These are phyloP conservation scores for Leccinum obscurum DNA, from an alignment of 768 basidiomycete species.

Conservation along the genomic window DNA sequence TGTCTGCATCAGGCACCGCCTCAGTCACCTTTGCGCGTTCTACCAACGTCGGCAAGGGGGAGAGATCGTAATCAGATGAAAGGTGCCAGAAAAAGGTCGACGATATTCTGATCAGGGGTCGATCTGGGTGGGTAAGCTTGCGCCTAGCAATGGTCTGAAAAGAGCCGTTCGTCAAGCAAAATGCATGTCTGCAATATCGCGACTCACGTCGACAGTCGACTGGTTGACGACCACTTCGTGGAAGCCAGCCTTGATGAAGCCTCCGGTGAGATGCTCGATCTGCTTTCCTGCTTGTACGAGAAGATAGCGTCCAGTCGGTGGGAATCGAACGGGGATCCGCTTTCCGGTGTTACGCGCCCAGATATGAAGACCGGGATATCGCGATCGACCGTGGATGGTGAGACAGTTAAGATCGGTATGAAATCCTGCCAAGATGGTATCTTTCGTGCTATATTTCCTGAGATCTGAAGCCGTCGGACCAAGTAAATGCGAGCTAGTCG, in stretches of 20 bases:
- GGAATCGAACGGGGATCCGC: conserved; percentile 85
- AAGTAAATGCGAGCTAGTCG: conserved; percentile 73
- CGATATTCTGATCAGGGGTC: conserved; percentile 94
- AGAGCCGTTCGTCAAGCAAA: conserved; percentile 1
- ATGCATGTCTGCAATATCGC: background rate
- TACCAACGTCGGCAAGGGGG: conserved; percentile 56
- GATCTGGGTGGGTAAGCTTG: conserved; percentile 56
- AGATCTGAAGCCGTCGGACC: conserved; percentile 95
- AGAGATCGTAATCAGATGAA: conserved; percentile 79
- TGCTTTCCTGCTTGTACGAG: conserved; percentile 97
- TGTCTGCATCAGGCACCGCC: conserved; percentile 31
- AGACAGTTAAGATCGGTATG: conserved; percentile 94
- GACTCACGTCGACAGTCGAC: conserved; percentile 65
- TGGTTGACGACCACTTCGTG: conserved; percentile 94
- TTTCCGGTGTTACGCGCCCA: conserved; percentile 96
- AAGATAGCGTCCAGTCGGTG: conserved; percentile 73
- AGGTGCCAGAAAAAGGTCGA: conserved; percentile 97
- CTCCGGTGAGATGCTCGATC: conserved; percentile 82
- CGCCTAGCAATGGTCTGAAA: conserved; percentile 62
- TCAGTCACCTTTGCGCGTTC: conserved; percentile 47
- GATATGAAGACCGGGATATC: conserved; percentile 76
- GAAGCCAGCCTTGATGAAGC: conserved; percentile 88
- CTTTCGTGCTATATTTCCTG: conserved; percentile 68
- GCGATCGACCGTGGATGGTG: conserved; percentile 85
- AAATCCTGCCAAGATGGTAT: conserved; percentile 91